Evolutionary conservation across 345 rosid genomes (phyloP).

Genomic region (Eucalyptus melliodora): DNA sequence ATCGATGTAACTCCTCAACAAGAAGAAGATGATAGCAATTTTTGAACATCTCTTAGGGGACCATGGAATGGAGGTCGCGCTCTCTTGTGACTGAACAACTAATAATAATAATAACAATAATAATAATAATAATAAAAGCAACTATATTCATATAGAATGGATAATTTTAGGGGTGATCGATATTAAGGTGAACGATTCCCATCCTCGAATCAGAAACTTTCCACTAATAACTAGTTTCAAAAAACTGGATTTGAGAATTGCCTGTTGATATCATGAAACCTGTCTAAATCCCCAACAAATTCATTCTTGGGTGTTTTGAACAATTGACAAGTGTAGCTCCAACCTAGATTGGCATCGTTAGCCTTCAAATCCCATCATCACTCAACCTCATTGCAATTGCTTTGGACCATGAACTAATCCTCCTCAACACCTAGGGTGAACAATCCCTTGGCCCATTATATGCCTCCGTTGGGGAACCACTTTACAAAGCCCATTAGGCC

Average conservation of each 20-base stretch:
- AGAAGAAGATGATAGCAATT: background rate
- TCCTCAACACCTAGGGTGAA: background rate
- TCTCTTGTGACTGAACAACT: background rate
- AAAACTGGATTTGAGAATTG: too few species aligned
- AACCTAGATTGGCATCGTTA: background rate
- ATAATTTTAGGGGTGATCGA: background rate
- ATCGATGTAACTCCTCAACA: background rate
- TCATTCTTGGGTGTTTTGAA: background rate
- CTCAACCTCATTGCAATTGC: background rate
- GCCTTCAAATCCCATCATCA: background rate
- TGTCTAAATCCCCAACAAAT: background rate
- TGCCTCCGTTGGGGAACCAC: too few species aligned
- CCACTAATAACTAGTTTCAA: fast-evolving
- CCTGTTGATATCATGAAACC: fast-evolving
- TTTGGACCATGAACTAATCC: background rate
- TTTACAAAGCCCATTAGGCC: too few species aligned
- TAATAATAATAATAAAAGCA: background rate
- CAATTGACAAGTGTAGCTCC: background rate
- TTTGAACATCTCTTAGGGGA: background rate
- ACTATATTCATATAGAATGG: background rate
- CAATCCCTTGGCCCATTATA: background rate
- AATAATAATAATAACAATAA: background rate
- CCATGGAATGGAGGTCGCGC: background rate
- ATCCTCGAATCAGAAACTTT: fast-evolving
- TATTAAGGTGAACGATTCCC: too few species aligned